Conservation (phyloP, 306 rosid genomes). For the Pyrus bretschneideri region DNA sequence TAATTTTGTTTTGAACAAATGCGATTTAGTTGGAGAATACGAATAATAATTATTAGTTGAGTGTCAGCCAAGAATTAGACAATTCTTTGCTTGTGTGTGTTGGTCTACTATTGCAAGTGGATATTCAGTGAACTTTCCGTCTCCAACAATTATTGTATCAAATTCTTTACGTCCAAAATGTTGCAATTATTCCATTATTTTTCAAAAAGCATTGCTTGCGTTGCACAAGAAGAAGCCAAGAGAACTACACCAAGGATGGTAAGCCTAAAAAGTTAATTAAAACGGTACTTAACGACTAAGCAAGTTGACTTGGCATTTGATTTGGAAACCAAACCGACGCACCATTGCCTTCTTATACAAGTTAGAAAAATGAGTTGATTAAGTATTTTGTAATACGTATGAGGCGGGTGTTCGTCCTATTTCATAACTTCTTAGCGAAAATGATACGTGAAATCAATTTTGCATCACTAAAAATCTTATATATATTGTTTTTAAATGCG, state of each 20-base stretch:
- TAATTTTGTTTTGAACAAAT: not conserved
- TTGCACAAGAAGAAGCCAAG: not conserved
- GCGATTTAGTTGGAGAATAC: not conserved
- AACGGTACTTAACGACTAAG: not conserved
- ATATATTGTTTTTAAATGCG: too few relatives aligned
- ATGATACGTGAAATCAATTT: not conserved
- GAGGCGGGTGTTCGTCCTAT: not conserved
- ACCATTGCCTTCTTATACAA: not conserved
- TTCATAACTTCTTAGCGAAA: not conserved
- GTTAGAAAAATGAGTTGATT: not conserved
- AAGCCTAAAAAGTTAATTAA: not conserved
- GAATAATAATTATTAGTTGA: not conserved
- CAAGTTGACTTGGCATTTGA: not conserved
- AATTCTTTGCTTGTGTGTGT: conserved; percentile 2
- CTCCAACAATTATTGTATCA: conserved; percentile 12
- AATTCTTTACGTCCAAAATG: not conserved
- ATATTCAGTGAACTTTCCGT: conserved; percentile 11
- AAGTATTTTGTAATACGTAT: not conserved
- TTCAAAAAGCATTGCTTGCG: not conserved
- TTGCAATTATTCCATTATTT: not conserved
- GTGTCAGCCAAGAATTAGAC: not conserved
- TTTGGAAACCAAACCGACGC: not conserved
- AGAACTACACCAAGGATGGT: not conserved
- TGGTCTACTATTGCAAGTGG: not conserved
- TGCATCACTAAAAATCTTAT: too few relatives aligned